These are phyloP conservation scores for Tricholoma saponaceum DNA, from an alignment of 768 basidiomycete species.

Conservation along the genomic window DNA sequence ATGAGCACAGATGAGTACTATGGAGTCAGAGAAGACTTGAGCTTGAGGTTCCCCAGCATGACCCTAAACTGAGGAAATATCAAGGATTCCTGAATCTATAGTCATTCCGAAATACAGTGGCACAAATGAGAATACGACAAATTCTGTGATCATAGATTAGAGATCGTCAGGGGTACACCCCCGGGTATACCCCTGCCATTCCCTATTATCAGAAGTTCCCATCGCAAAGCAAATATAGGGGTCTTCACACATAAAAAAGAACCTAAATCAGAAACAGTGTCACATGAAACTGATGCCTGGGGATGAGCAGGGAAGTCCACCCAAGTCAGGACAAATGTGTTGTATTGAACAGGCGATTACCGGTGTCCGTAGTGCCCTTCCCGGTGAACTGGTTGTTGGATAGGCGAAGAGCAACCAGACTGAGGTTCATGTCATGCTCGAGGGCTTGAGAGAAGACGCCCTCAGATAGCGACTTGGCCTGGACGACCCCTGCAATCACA, in stretches of 20 bases:
- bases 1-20: too few species aligned
- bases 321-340: neutral
- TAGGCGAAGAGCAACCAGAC: neutral
- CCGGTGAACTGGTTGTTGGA: neutral
- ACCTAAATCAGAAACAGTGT: neutral
- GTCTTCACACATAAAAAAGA: neutral
- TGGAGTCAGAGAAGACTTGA: too few species aligned
- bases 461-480: neutral
- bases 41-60: too few species aligned
- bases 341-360: neutral
- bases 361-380: neutral
- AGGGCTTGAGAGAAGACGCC: neutral
- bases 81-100: too few species aligned
- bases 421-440: conserved; percentile 1
- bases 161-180: too few species aligned
- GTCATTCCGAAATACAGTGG: too few species aligned
- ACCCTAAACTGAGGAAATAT: too few species aligned
- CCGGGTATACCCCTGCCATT: too few species aligned
- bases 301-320: neutral
- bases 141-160: too few species aligned
- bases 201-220: too few species aligned
- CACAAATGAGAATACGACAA: too few species aligned
- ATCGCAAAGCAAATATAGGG: neutral
- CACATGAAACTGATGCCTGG: neutral
- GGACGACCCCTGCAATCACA: neutral